phyloP scores from a whole-genome alignment of 2,329 filamentous ascomycete species.

The Phyllosticta citriasiana region DNA sequence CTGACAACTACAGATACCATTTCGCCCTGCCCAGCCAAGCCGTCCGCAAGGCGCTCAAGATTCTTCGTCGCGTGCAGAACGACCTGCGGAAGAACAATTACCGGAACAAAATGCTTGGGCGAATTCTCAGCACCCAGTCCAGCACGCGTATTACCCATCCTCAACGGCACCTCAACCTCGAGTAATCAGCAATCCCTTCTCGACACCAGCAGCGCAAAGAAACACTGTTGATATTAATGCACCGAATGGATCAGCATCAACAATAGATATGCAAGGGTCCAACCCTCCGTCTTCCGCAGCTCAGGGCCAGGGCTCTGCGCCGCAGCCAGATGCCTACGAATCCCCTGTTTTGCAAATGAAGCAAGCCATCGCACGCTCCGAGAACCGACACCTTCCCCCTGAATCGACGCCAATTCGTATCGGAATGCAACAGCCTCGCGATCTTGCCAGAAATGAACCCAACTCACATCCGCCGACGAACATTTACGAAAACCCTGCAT shows the following conservation, averaged over 20 bases:
- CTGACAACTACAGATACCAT: no score
- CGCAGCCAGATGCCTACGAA: constrained; percentile 22
- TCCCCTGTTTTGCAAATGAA: constrained; percentile 30
- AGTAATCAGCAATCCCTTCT: constrained; percentile 2
- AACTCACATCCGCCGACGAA: background rate
- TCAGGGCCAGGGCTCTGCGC: constrained; percentile 7
- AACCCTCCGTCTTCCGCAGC: constrained; percentile 28
- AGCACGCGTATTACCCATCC: constrained; percentile 23
- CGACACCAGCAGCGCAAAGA: constrained; percentile 26
- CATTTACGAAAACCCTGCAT: constrained; percentile 2
- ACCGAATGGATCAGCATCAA: constrained; percentile 29
- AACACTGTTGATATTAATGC: constrained; percentile 25
- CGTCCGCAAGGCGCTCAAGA: no score
- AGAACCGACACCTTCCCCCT: background rate
- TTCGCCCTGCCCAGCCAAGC: no score
- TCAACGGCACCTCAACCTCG: constrained; percentile 3
- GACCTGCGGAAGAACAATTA: constrained; percentile 70
- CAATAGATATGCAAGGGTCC: constrained; percentile 26
- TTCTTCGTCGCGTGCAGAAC: constrained; percentile 34
- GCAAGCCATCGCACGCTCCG: constrained; percentile 6
- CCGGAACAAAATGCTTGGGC: constrained; percentile 87
- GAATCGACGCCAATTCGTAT: constrained; percentile 1
- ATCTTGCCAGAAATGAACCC: background rate
- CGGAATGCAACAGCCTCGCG: background rate
- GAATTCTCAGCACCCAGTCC: constrained; percentile 57